Percentiles rank a stretch among this genome's conserved stretches.
These are phyloP conservation scores for Phytopythium sindhum DNA, from an alignment of 352 stramenopile species.

Conservation along the genomic window DNA sequence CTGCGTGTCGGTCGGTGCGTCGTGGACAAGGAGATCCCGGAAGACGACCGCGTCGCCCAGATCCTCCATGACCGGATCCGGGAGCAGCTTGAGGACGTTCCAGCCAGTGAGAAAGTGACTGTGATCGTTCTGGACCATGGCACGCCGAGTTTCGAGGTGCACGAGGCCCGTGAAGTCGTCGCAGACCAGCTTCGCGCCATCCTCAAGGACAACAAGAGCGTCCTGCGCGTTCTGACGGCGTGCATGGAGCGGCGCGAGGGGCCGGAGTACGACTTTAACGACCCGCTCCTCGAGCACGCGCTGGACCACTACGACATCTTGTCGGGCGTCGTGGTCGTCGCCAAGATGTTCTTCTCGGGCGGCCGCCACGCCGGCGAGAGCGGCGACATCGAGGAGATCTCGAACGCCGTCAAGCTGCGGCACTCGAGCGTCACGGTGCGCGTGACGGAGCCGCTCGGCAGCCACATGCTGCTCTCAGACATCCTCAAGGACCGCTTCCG, in stretches of 20 bases:
- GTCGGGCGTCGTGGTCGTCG: slow-evolving; percentile 58
- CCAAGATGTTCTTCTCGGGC: slow-evolving; percentile 76
- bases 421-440: slow-evolving; percentile 50
- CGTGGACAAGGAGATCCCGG: slow-evolving; percentile 40
- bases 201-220: slow-evolving; percentile 22
- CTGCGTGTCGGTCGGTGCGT: slow-evolving; percentile 53
- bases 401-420: slow-evolving; percentile 34
- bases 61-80: slow-evolving; percentile 58
- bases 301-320: slow-evolving; percentile 62
- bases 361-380: slow-evolving; percentile 68
- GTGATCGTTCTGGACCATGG: slow-evolving; percentile 80
- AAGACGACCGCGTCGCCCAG: slow-evolving; percentile 55
- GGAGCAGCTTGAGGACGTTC: slow-evolving; percentile 25
- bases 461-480: slow-evolving; percentile 57
- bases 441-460: slow-evolving; percentile 61
- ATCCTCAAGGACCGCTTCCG: slow-evolving; percentile 69
- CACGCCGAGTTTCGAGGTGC: slow-evolving; percentile 65
- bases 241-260: slow-evolving; percentile 81
- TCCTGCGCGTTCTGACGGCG: slow-evolving; percentile 46
- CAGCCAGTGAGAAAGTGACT: slow-evolving; percentile 27
- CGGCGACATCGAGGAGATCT: slow-evolving; percentile 77
- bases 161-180: slow-evolving; percentile 61
- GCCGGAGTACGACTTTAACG: slow-evolving; percentile 75
- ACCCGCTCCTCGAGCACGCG: slow-evolving; percentile 65
- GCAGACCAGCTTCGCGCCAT: slow-evolving; percentile 45